Conservation (phyloP, 2,329 filamentous ascomycete genomes). For the Neofusicoccum ribis region DNA sequence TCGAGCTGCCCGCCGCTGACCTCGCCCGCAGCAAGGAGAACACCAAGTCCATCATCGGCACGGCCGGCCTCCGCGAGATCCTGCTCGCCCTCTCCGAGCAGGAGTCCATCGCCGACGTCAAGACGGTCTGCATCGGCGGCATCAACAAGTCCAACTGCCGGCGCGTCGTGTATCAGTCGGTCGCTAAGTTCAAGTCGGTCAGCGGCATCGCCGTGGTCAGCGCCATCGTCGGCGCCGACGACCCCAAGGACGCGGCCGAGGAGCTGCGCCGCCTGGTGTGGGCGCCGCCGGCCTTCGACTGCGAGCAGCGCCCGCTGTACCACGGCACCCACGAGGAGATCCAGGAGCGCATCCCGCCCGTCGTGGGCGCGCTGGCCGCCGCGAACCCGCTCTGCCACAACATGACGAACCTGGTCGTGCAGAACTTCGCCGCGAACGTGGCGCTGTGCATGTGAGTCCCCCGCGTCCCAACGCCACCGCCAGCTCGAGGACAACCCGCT, state of each 20-base stretch:
- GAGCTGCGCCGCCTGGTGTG: slow-evolving; percentile 60
- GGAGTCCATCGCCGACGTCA: slow-evolving; percentile 27
- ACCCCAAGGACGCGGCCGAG: slow-evolving; percentile 65
- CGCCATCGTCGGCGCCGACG: slow-evolving; percentile 73
- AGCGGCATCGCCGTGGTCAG: slow-evolving; percentile 88
- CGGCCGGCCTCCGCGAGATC: slow-evolving; percentile 68
- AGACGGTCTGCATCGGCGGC: slow-evolving; percentile 81
- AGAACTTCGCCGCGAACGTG: slow-evolving; percentile 92
- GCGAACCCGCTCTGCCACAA: slow-evolving; percentile 81
- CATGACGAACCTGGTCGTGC: slow-evolving; percentile 96
- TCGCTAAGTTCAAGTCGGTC: slow-evolving; percentile 57
- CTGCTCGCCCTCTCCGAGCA: slow-evolving; percentile 59
- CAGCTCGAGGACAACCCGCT: too few relatives aligned
- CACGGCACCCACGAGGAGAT: slow-evolving; percentile 22
- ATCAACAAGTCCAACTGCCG: slow-evolving; percentile 76
- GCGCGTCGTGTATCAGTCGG: slow-evolving; percentile 71
- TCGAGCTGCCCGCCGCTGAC: neutral
- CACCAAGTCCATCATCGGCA: slow-evolving; percentile 78
- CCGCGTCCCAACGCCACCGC: too few relatives aligned
- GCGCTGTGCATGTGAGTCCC: slow-evolving; percentile 65
- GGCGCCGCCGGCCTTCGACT: slow-evolving; percentile 25
- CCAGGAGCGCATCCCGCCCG: slow-evolving; percentile 27
- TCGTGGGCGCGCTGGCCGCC: slow-evolving; percentile 63
- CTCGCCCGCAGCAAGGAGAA: slow-evolving; percentile 70
- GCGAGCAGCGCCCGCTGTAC: neutral